Conservation (phyloP, 257 asterid genomes). For the Voacanga thouarsii region DNA sequence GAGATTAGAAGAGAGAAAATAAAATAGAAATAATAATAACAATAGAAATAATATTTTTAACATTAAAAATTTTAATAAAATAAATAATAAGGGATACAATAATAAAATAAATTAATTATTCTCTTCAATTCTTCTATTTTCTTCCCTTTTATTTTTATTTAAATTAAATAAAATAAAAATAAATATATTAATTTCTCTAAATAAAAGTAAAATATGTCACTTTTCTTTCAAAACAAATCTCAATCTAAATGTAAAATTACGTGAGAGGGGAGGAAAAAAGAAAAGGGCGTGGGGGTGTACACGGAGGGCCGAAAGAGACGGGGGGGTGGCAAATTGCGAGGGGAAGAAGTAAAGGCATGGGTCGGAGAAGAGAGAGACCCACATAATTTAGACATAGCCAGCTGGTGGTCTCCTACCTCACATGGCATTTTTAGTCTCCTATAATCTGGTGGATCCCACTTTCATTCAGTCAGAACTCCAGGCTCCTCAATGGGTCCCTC, state of each 20-base stretch:
- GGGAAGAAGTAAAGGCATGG: conserved; percentile 25
- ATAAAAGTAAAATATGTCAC: too few species aligned
- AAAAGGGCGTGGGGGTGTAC: neutral
- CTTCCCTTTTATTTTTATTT: too few species aligned
- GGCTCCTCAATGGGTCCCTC: conserved; percentile 26
- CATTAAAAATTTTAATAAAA: too few species aligned
- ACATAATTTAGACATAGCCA: conserved; percentile 44
- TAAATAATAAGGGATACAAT: too few species aligned
- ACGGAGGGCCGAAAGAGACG: conserved; percentile 7
- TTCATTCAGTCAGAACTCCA: conserved; percentile 28
- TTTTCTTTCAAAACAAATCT: too few species aligned
- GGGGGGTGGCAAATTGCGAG: conserved; percentile 8
- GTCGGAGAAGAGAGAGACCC: conserved; percentile 25
- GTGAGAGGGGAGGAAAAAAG: neutral
- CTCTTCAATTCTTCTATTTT: too few species aligned
- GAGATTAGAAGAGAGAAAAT: too few species aligned
- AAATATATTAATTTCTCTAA: too few species aligned
- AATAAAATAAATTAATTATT: too few species aligned
- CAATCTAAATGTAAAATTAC: neutral
- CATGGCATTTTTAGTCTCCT: conserved; percentile 37
- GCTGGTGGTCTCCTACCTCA: conserved; percentile 82
- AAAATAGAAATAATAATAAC: too few species aligned
- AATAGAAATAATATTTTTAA: too few species aligned
- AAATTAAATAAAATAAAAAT: too few species aligned
- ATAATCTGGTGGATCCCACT: conserved; percentile 27